Evolutionary conservation across 2,329 filamentous ascomycete genomes (phyloP).

Genomic region (Clarireedia sp.): DNA sequence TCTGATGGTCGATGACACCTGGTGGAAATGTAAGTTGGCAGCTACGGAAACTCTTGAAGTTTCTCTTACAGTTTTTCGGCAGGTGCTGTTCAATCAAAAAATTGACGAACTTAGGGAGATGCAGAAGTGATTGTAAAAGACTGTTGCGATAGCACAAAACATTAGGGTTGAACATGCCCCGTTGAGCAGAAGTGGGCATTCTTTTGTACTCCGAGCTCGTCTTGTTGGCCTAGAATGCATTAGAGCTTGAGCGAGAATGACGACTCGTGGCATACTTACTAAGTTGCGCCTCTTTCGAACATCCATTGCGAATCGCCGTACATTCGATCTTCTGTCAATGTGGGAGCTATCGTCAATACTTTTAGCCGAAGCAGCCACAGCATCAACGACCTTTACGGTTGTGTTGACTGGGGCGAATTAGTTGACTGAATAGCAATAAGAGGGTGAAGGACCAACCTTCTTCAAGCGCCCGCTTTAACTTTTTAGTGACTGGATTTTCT

Average conservation of each 20-base stretch:
- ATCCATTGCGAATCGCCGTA: neutral
- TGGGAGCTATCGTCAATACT: neutral
- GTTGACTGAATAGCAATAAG: neutral
- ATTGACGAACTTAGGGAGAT: constrained; percentile 28
- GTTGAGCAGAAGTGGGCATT: constrained; percentile 21
- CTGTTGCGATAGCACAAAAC: constrained; percentile 29
- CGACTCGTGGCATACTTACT: neutral
- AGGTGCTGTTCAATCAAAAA: constrained; percentile 24
- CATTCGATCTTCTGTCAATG: neutral
- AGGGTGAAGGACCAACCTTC: neutral
- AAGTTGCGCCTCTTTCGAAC: neutral
- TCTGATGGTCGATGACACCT: neutral
- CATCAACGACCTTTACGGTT: neutral
- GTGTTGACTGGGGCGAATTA: neutral
- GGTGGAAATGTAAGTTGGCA: neutral
- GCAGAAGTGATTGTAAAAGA: constrained; percentile 29
- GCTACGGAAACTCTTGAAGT: neutral
- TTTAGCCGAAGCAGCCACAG: neutral
- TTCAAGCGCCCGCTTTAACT: neutral
- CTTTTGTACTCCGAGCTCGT: constrained; percentile 12
- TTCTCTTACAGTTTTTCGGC: constrained; percentile 18
- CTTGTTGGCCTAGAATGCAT: constrained; percentile 12
- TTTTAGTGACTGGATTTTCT: neutral
- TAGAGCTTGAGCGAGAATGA: neutral
- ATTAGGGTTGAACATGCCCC: constrained; percentile 25